Conservation (phyloP, 345 rosid species). For the Murraya paniculata region DNA sequence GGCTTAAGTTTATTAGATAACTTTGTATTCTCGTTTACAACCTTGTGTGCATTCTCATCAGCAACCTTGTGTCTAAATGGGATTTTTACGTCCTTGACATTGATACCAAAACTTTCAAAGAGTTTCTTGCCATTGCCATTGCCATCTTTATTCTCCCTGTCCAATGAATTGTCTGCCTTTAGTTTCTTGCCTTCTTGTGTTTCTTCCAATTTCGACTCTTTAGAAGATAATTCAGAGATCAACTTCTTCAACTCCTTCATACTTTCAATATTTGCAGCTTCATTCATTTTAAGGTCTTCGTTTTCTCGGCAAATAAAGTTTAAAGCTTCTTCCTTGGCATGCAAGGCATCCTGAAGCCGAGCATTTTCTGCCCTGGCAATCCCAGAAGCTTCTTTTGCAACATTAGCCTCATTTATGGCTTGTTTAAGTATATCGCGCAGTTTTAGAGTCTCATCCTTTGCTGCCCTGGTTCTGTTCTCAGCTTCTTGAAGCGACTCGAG, state of each 20-base stretch:
- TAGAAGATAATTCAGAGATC: conserved; percentile 36
- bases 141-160: conserved; percentile 21
- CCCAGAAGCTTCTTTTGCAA: conserved; percentile 79
- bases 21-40: conserved; percentile 25
- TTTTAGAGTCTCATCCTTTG: conserved; percentile 64
- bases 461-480: conserved; percentile 36
- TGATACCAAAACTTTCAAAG: conserved; percentile 46
- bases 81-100: conserved; percentile 49
- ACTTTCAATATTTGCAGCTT: conserved; percentile 51
- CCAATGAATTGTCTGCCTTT: conserved; percentile 27
- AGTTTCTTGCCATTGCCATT: conserved; percentile 29
- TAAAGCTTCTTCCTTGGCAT: conserved; percentile 64
- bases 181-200: conserved; percentile 19
- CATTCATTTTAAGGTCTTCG: conserved; percentile 58
- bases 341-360: conserved; percentile 57
- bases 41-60: conserved; percentile 34
- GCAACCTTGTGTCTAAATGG: conserved; percentile 37
- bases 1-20: conserved; percentile 9
- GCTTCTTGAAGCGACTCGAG: conserved; percentile 44
- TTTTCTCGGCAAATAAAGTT: conserved; percentile 54
- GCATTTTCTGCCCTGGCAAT: conserved; percentile 72
- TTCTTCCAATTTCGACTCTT: conserved; percentile 14
- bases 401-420: conserved; percentile 82
- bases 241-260: conserved; percentile 57
- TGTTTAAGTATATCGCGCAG: conserved; percentile 80